phyloP scores from a whole-genome alignment of 495 filamentous ascomycete genomes.

The Lepraria neglecta region DNA sequence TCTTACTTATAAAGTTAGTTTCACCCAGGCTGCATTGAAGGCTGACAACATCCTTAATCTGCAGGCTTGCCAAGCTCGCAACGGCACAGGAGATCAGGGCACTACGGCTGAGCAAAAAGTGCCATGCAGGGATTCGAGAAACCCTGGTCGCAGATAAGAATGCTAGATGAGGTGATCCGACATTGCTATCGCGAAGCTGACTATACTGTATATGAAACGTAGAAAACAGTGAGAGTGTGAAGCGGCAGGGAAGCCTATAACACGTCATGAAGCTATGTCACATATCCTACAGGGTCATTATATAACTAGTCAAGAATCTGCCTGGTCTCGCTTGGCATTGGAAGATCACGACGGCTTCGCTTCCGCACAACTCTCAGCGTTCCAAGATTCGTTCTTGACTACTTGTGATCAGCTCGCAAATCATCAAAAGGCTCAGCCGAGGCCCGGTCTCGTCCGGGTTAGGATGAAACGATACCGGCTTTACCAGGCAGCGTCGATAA shows the following conservation, averaged over 20 bases:
- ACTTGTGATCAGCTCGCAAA: background rate
- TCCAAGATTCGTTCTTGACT: background rate
- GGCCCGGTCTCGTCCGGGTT: background rate
- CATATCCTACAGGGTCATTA: background rate
- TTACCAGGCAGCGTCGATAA: background rate
- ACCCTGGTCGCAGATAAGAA: background rate
- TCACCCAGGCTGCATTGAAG: too few species aligned
- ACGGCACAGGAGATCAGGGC: conserved; percentile 7
- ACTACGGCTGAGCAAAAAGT: background rate
- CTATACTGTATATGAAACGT: too few species aligned
- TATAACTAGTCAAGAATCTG: background rate
- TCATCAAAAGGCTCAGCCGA: background rate
- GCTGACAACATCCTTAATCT: background rate
- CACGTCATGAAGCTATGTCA: background rate
- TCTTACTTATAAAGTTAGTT: background rate
- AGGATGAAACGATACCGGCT: background rate
- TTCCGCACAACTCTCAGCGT: background rate
- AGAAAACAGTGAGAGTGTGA: too few species aligned
- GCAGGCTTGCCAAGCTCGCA: conserved; percentile 3
- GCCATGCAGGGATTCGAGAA: background rate
- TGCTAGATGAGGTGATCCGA: background rate
- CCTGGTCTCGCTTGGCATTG: background rate
- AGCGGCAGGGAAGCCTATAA: background rate
- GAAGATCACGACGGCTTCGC: background rate
- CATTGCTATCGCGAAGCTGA: too few species aligned